Evolutionary conservation across 176 grass and related monocot genomes (phyloP), one percentile per base, ranked within the genome.

Genomic region (Aegilops tauschii): DNA sequence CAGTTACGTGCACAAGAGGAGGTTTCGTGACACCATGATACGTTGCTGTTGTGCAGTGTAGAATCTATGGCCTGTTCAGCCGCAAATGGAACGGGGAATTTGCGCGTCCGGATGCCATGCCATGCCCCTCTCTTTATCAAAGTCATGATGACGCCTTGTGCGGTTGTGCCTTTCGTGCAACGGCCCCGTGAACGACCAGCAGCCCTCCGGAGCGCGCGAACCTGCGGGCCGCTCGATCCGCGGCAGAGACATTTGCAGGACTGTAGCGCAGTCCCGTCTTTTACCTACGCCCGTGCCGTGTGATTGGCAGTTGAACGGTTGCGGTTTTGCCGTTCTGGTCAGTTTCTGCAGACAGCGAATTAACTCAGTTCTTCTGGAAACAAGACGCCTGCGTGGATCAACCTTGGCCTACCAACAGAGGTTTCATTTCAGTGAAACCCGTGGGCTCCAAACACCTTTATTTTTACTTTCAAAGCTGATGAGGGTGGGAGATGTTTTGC

Each of bases 161-260:
- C 16, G 16, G 50, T 17, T 18, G 50, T 23, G 10, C 76, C 34
- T 61, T 45, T 49, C 14, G 37, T 10, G 56, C n/a, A 87, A 54
- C 39, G 9, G 34, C 29, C 77, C 50, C 86, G 70, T 87, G 86
- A 82, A 59, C 61, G 69, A n/a, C 31, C 36, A 75, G 54, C 20
- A 45, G 52, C 69, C 54, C 21, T 76, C 69, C 36, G n/a, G 44
- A 36, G 52, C 28, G 37, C 39, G 67, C 5, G 9, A 20, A 3
- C 54, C 32, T 35, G 12, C 12, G 17, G 31, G n/a, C 8, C n/a
- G 30, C 23, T 34, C 54, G 29, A 62, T 63, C 36, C 69, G 37
- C 36, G 16, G 59, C 54, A 10, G 29, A n/a, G 82, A 63, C 69
- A 45, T 49, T 21, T 9, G 2, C 14, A 59, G 0, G 25, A 17